Conservation (phyloP, 805 yeast species). For the Yamadazyma sp. region DNA sequence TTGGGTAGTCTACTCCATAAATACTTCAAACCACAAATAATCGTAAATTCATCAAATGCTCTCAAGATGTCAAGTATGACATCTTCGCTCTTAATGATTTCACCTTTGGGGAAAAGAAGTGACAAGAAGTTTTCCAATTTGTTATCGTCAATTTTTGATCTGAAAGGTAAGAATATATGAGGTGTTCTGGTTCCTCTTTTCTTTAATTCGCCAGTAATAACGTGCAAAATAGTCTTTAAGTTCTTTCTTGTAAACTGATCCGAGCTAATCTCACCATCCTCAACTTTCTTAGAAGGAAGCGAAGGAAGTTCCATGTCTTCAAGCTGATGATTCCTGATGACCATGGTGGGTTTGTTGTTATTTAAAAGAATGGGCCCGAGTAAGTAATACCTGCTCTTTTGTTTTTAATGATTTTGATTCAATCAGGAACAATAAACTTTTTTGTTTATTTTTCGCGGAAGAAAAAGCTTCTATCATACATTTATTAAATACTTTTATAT, state of each 20-base stretch:
- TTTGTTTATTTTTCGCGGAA: too few relatives aligned
- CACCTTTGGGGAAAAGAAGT: constrained; percentile 57
- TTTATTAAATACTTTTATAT: too few relatives aligned
- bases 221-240: constrained; percentile 64
- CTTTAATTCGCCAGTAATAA: constrained; percentile 71
- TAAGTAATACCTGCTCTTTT: too few relatives aligned
- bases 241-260: constrained; percentile 58
- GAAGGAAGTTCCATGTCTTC: constrained; percentile 23
- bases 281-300: constrained; percentile 15
- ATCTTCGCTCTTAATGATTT: constrained; percentile 26
- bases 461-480: too few relatives aligned
- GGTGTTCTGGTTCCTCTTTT: constrained; percentile 69
- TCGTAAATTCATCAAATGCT: constrained; percentile 59
- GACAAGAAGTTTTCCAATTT: constrained; percentile 57
- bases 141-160: constrained; percentile 64
- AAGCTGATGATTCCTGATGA: constrained; percentile 9
- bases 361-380: too few relatives aligned
- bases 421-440: too few relatives aligned
- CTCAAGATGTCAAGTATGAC: constrained; percentile 36
- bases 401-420: too few relatives aligned
- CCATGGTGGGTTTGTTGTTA: constrained; percentile 11
- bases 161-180: constrained; percentile 69
- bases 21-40: constrained; percentile 74
- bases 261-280: constrained; percentile 11
- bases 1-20: constrained; percentile 85